A percentile compares a stretch with the other conserved stretches of the same genome.
phyloP scores from a whole-genome alignment of 305 asterid species.

The Fraxinus sp. region DNA sequence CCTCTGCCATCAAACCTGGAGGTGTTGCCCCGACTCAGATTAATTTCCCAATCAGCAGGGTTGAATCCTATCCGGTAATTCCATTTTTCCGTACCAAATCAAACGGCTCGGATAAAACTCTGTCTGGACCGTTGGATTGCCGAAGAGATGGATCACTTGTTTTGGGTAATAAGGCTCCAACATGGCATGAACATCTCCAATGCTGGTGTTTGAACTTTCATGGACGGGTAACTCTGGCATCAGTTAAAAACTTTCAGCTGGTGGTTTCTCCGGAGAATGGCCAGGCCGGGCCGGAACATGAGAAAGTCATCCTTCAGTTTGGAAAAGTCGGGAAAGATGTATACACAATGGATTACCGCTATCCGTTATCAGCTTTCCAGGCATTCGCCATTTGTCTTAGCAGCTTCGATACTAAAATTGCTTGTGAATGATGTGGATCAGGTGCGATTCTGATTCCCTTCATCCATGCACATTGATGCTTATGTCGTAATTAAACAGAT shows the following conservation, averaged over 20 bases:
- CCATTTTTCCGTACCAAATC: slow-evolving; percentile 56
- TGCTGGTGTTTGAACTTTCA: slow-evolving; percentile 98
- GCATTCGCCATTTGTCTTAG: slow-evolving; percentile 89
- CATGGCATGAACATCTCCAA: slow-evolving; percentile 96
- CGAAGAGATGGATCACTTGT: slow-evolving; percentile 51
- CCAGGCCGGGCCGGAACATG: slow-evolving; percentile 59
- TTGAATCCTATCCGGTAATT: slow-evolving; percentile 47
- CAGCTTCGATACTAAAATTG: slow-evolving; percentile 90
- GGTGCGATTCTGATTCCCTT: background rate
- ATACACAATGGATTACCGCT: slow-evolving; percentile 82
- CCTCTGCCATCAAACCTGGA: slow-evolving; percentile 67
- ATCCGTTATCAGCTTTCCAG: slow-evolving; percentile 85
- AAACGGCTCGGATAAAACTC: slow-evolving; percentile 36
- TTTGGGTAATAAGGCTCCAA: slow-evolving; percentile 72
- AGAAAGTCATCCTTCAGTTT: slow-evolving; percentile 77
- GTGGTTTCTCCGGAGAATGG: slow-evolving; percentile 84
- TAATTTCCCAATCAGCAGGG: slow-evolving; percentile 43
- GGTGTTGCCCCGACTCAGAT: slow-evolving; percentile 70
- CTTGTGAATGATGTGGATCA: slow-evolving; percentile 54
- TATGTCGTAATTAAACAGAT: background rate
- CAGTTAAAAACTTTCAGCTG: slow-evolving; percentile 87
- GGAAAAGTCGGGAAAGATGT: slow-evolving; percentile 94
- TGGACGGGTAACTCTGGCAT: slow-evolving; percentile 88
- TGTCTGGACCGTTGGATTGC: slow-evolving; percentile 37
- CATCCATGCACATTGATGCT: background rate